phyloP scores from a whole-genome alignment of 2,329 filamentous ascomycete species.

The Cylindrodendrum hubeiense region DNA sequence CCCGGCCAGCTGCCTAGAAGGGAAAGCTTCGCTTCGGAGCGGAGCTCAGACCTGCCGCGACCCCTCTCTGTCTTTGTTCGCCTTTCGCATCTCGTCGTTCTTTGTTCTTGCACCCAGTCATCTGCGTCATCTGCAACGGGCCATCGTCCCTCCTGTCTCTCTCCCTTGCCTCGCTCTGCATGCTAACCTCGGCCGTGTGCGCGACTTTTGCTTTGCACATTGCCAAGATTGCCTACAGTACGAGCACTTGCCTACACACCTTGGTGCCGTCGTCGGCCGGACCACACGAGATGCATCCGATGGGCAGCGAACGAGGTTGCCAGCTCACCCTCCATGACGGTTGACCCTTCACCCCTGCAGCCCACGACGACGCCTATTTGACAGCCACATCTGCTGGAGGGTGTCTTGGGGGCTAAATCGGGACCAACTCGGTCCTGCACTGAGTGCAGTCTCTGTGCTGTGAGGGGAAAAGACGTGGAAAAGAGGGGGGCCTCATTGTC shows the following conservation, averaged over 20 bases:
- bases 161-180: constrained; percentile 24
- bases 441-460: background rate
- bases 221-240: too few species aligned
- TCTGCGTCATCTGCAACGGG: too few species aligned
- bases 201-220: constrained; percentile 40
- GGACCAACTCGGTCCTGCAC: constrained; percentile 31
- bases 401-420: constrained; percentile 34
- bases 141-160: background rate
- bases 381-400: constrained; percentile 32
- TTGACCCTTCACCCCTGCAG: constrained; percentile 15
- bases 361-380: constrained; percentile 27
- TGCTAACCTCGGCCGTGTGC: constrained; percentile 32
- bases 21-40: constrained; percentile 2
- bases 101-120: constrained; percentile 25
- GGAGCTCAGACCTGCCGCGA: background rate
- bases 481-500: constrained; percentile 15
- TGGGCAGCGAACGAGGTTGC: constrained; percentile 37
- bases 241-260: background rate
- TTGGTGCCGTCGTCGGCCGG: constrained; percentile 8
- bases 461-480: background rate
- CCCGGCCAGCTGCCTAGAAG: background rate
- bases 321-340: constrained; percentile 34
- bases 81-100: background rate
- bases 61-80: background rate
- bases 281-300: constrained; percentile 30